Base-by-base conservation (phyloP, 2,329 filamentous ascomycete genomes). In the Nemania abortiva region DNA sequence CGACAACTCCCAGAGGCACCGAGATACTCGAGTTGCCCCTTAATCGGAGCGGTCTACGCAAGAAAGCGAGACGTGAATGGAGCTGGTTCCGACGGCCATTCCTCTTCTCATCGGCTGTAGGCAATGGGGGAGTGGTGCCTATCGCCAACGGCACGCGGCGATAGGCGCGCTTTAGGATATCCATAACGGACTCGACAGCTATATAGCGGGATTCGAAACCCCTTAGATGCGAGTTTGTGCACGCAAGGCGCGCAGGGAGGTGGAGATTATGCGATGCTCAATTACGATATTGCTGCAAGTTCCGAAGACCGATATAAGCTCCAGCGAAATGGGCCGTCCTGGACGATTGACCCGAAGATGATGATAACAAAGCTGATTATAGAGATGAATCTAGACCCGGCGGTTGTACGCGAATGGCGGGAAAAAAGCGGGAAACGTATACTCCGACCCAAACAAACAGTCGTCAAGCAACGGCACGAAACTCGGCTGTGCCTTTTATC, bases 11-110 rank as follows among this genome's bases (percentile, higher is more conserved):
- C 61, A 99, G 85, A 29, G 96, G 96, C 79, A 98, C 91, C 60
- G 95, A 97, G 80, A 98, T 90, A 77, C 91, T 92, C 64, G 95
- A 98, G 82, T 97, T 97, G 77, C 94, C 93, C 82, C 91, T 92
- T 84, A 99, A 84, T 75, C 95, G 91, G 85, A 99, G 89, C 60
- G 95, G 93, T 78, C 93, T 89, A 75, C 91, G 88, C 81, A 98
- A 93, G 81, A 98, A 97, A 70, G 92, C 91, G 77, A 97, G 85
- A 62, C 86, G 84, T 50, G 85, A 82, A 39, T 83, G 81, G 56
- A 84, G 80, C 67, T 83, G 82, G 39, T 57, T 59, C 6, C 63
- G 64, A 42, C 81, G 79, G 68, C 80, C 79, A 72, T 50, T 76
- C 65, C 74, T 80, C 78, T 88, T 88, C 75, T 87, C 85, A 72